Base-by-base conservation (phyloP, 169 alveolate genomes). In the Perkinsus olseni region DNA sequence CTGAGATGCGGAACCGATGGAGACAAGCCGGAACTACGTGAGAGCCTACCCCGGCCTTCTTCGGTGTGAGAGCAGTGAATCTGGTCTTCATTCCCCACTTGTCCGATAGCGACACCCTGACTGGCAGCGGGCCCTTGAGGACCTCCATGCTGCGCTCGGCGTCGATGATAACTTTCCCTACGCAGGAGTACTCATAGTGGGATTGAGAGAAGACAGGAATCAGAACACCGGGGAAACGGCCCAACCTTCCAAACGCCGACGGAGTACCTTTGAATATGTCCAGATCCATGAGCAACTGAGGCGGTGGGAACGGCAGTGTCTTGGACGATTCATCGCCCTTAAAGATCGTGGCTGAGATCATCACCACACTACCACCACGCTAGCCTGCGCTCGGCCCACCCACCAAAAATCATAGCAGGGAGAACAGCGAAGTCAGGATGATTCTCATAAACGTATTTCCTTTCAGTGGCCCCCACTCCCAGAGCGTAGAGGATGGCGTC, bases 141-240 rank as follows among this genome's bases (percentile, higher is more conserved):
- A 62, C 82, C 82, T 62, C 82, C 82, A 62, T 62, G 82, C 82
- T 62, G 82, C 82, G 82, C 82, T 62, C 82, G 31, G 82, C 82
- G 31, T 62, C 82, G 28, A 62, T 24, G 0, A 62, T 62, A 3
- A 62, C 82, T 24, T 62, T 62, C 37, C 82, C 82, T 62, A 24
- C 1, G 1, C 37, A 13, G 34, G 10, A 21, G 10, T 62, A 62
- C 10, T 21, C 34, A 3, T 62, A 24, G 31, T 62, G 82, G 82
- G n/a, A n/a, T n/a, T n/a, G n/a, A n/a, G n/a, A n/a, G n/a, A n/a
- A n/a, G n/a, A n/a, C n/a, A n/a, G n/a, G n/a, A n/a, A n/a, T n/a
- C n/a, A n/a, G n/a, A n/a, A n/a, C n/a, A n/a, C n/a, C n/a, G n/a
- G n/a, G n/a, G n/a, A n/a, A n/a, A n/a, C n/a, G n/a, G n/a, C n/a